phyloP scores from a whole-genome alignment of 768 basidiomycete species.

The Strobilomyces confusus region DNA sequence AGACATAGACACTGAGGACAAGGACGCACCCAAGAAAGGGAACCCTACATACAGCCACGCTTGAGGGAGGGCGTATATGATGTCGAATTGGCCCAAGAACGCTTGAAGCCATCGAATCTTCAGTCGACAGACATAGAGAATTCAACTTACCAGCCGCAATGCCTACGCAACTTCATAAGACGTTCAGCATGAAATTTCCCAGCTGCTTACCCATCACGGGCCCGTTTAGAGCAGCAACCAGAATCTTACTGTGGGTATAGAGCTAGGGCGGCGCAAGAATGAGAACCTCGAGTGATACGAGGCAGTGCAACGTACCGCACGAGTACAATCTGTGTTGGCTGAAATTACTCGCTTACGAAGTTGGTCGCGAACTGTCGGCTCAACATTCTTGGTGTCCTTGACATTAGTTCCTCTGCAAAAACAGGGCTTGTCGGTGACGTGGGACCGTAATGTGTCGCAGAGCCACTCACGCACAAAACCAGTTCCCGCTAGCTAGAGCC shows the following conservation, averaged over 20 bases:
- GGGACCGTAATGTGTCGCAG: neutral
- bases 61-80: constrained; percentile 61
- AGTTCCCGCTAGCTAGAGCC: constrained; percentile 53
- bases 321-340: constrained; percentile 56
- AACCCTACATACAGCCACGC: constrained; percentile 66
- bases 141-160: constrained; percentile 54
- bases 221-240: constrained; percentile 70
- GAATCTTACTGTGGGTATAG: constrained; percentile 64
- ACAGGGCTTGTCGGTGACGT: neutral
- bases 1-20: neutral
- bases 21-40: constrained; percentile 49
- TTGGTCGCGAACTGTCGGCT: constrained; percentile 39
- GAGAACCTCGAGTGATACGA: neutral
- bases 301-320: constrained; percentile 47
- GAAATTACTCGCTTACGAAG: constrained; percentile 44
- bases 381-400: constrained; percentile 21
- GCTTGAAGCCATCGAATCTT: constrained; percentile 33
- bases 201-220: constrained; percentile 61
- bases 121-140: neutral
- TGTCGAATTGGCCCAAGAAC: constrained; percentile 70
- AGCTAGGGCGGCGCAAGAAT: constrained; percentile 36
- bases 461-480: constrained; percentile 66
- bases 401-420: constrained; percentile 56
- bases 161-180: constrained; percentile 35
- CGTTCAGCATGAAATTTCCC: neutral